Conservation (phyloP, 192 early-diverging fungal genomes). For the Mortierella antarctica region DNA sequence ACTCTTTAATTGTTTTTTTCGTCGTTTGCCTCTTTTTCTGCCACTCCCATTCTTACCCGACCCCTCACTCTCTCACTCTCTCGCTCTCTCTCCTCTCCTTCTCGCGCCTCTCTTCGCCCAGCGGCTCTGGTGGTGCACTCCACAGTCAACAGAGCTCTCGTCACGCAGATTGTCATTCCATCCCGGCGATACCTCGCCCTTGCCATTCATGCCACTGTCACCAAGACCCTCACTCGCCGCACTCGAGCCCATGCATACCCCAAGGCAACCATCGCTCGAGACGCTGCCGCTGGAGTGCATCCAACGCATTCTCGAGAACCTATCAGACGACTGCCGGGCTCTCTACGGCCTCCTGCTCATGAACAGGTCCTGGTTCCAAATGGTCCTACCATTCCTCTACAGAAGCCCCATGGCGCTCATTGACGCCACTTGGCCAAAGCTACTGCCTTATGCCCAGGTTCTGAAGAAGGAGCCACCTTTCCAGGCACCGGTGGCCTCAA, state of each 20-base stretch:
- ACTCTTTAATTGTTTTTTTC: too few species aligned
- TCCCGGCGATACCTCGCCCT: too few species aligned
- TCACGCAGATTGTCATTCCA: too few species aligned
- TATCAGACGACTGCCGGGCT: slow-evolving; percentile 33
- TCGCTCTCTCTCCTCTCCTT: background rate
- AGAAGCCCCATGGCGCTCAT: slow-evolving; percentile 40
- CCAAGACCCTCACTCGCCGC: background rate
- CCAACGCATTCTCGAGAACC: slow-evolving; percentile 36
- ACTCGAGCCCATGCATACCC: background rate
- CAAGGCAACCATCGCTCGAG: slow-evolving; percentile 11
- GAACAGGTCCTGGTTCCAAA: slow-evolving; percentile 48
- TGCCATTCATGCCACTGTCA: background rate
- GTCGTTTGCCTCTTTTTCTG: background rate
- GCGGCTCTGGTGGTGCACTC: background rate
- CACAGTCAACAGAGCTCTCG: too few species aligned
- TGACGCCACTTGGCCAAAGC: slow-evolving; percentile 50
- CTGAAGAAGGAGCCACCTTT: slow-evolving; percentile 21
- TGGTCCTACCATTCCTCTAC: slow-evolving; percentile 50
- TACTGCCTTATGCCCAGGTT: slow-evolving; percentile 32
- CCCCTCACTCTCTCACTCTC: too few species aligned
- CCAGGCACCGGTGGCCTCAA: background rate
- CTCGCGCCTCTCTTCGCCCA: background rate
- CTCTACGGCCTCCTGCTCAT: slow-evolving; percentile 35
- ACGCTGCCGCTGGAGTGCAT: slow-evolving; percentile 50
- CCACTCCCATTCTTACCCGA: background rate